These are phyloP conservation scores for Nissolia schottii DNA, from an alignment of 306 rosid species.

Conservation along the genomic window DNA sequence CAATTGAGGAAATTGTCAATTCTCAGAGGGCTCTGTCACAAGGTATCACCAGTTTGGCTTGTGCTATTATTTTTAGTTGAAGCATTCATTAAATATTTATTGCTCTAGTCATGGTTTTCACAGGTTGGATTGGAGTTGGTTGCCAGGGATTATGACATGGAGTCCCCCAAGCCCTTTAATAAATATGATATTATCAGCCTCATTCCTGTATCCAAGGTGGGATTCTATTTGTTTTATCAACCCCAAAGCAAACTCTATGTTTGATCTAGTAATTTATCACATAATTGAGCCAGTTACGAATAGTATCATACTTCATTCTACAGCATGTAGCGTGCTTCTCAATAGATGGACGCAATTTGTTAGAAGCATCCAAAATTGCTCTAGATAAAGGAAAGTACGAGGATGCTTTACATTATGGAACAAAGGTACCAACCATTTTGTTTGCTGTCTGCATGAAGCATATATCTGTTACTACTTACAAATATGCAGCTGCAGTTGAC, in stretches of 20 bases:
- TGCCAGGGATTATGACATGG: slow-evolving; percentile 88
- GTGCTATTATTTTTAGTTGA: not conserved
- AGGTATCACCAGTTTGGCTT: slow-evolving; percentile 41
- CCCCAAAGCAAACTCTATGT: not conserved
- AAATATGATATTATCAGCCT: slow-evolving; percentile 67
- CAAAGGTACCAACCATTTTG: slow-evolving; percentile 54
- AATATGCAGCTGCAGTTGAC: slow-evolving; percentile 2
- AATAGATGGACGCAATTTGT: slow-evolving; percentile 82
- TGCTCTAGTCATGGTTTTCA: not conserved
- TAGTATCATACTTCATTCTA: slow-evolving; percentile 6
- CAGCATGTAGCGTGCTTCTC: slow-evolving; percentile 88
- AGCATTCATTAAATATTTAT: not conserved
- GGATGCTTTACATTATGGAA: slow-evolving; percentile 88
- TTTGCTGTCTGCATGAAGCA: slow-evolving; percentile 6
- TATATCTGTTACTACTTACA: not conserved
- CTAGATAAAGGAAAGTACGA: slow-evolving; percentile 97
- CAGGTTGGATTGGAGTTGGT: slow-evolving; percentile 88
- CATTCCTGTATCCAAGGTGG: slow-evolving; percentile 93
- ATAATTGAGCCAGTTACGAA: not conserved
- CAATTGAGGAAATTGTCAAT: slow-evolving; percentile 75
- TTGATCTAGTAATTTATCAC: not conserved
- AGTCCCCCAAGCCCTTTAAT: slow-evolving; percentile 63
- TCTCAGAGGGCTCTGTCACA: slow-evolving; percentile 87
- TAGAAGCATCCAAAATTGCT: slow-evolving; percentile 87
- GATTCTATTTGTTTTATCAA: not conserved